phyloP scores from a whole-genome alignment of 352 stramenopile species.

The Globisporangium acanthophoron region DNA sequence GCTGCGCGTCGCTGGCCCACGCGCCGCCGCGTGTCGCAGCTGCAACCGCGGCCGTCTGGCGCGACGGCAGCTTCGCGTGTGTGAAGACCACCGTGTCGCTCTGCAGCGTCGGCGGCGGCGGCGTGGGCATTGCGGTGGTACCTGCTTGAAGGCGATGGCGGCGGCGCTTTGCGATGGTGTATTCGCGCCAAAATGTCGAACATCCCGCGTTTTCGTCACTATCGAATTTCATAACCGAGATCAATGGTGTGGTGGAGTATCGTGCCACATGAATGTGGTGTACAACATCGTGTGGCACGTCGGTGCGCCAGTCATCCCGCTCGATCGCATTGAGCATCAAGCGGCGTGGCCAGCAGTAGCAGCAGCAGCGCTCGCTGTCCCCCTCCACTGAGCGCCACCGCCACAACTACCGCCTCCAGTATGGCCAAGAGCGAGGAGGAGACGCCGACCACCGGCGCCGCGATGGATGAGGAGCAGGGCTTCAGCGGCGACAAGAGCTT shows the following conservation, averaged over 20 bases:
- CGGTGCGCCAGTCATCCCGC: neutral
- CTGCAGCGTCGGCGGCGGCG: constrained; percentile 21
- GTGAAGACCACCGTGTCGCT: constrained; percentile 66
- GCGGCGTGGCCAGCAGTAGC: neutral
- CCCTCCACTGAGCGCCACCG: neutral
- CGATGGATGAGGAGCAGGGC: constrained; percentile 25
- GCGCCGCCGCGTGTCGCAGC: neutral
- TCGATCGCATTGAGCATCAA: neutral
- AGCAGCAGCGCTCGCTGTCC: too few relatives aligned
- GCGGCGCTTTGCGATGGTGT: too few relatives aligned
- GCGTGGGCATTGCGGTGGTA: too few relatives aligned
- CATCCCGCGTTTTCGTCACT: neutral
- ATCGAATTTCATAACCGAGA: too few relatives aligned
- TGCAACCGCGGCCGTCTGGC: constrained; percentile 18
- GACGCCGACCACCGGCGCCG: neutral
- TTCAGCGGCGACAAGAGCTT: constrained; percentile 84
- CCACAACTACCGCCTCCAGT: neutral
- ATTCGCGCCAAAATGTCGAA: too few relatives aligned
- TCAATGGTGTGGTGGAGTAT: neutral
- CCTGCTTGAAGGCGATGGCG: too few relatives aligned
- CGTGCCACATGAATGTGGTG: neutral
- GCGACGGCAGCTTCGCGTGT: constrained; percentile 40
- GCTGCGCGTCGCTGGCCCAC: neutral
- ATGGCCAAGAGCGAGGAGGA: neutral
- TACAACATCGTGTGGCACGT: neutral